Evolutionary conservation across 1,139 yeast species (phyloP), one percentile per base, ranked within the genome.

Genomic region (Blastobotrys indianensis): DNA sequence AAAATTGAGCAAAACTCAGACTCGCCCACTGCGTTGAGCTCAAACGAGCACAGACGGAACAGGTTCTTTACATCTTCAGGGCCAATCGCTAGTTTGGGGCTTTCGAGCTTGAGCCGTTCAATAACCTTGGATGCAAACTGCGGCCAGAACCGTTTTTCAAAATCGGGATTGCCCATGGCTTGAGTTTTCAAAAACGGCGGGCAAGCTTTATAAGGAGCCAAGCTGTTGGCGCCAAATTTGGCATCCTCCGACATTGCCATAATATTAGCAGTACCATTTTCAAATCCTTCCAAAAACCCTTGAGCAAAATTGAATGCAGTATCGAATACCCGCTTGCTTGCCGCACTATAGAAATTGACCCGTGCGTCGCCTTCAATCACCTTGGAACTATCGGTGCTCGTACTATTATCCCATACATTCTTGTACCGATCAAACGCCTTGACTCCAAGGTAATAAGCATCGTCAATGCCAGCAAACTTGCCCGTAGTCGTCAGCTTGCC

Each of bases 1-100:
- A 79, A 73, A n/a, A 77, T 64, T 34, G 69, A 66, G 59, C 83
- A 76, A 49, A 77, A 70, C 11, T 70, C 69, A 4, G 80, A 70
- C 23, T 62, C 51, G 2, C 82, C 82, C 32, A 63, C 63, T 12
- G 69, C 75, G 53, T 74, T 74, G 51, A 77, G 61, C 56, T 77
- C 84, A 59, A 67, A 79, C 2, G 78, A 79, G 62, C 82, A 78
- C 63, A 74, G 63, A 40, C 64, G 61, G 53, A 73, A 64, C 52
- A 76, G 54, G 41, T 44, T 38, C 29, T 38, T 39, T 17, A 49
- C 40, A 15, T 49, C 52, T 28, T 25, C 31, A 12, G 15, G 12
- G 45, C 40, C 23, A 5, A 42, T n/a, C 30, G 33, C 31, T 8
- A 30, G 5, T 10, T 31, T 39, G 8, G 16, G 23, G 23, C 36